Base-by-base conservation (phyloP, 179 eudicot genomes). In the Patellifolia procumbens region DNA sequence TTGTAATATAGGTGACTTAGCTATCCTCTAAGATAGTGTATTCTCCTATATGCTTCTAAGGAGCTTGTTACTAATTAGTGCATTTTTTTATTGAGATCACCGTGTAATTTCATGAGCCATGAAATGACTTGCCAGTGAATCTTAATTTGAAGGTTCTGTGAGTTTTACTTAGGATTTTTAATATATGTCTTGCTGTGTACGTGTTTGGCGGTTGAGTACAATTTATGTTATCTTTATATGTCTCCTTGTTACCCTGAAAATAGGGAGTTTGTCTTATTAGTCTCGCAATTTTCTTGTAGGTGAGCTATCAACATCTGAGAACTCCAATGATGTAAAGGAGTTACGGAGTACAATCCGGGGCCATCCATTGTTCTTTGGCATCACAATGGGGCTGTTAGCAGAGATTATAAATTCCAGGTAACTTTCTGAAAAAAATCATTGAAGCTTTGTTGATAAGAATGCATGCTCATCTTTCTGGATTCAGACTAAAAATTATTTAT, bases 361-460 rank as follows among this genome's bases (percentile, higher is more conserved):
- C 72, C 99, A 96, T 84, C 99, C 99, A 24, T 87, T 96, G 66
- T 93, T 91, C 88, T 96, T 93, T 86, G 99, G 97, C 76, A 88
- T 96, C 79, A 83, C 98, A 66, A 84, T 93, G 97, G 94, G 98
- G 64, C 78, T 96, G 73, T 85, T 96, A 78, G 97, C 97, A 46
- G 99, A 96, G 87, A 86, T 96, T 73, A 88, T 96, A 79, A 96
- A 96, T 81, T 96, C 99, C 49, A 96, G 99, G 99, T 96, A 85
- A 62, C 43, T 22, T 58, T n/a, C 49, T 22, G 66, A 61, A 71
- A 35, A 45, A 34, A 63, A 8, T 71, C 37, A 7, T 26, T 53
- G 28, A 34, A 37, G 34, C 19, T 46, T 61, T 28, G 35, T 26
- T 68, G 39, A n/a, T 46, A 45, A 20, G 43, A 66, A 22, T 15